A percentile compares a stretch with the other conserved stretches of the same genome.
phyloP scores from a whole-genome alignment of 495 filamentous ascomycete genomes.

The Margaritispora aquatica region DNA sequence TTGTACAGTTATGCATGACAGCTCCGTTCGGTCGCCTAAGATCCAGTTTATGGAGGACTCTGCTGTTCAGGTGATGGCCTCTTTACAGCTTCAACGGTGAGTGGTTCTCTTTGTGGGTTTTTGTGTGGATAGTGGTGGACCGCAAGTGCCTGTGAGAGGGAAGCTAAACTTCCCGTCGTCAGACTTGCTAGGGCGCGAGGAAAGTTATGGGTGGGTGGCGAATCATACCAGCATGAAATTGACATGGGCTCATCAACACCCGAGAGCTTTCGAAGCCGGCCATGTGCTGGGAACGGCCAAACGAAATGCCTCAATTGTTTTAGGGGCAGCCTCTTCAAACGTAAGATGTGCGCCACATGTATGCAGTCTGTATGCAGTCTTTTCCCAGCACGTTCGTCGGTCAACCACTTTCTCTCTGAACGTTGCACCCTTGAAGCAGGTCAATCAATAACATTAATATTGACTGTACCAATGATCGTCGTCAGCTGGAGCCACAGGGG shows the following conservation, averaged over 20 bases:
- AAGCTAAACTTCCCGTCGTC: no score
- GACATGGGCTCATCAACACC: neutral
- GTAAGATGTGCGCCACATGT: slow-evolving; percentile 9
- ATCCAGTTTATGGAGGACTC: slow-evolving; percentile 2
- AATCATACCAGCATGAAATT: no score
- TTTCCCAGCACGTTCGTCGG: slow-evolving; percentile 6
- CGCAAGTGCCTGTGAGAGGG: neutral
- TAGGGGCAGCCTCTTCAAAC: neutral
- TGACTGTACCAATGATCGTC: slow-evolving; percentile 1
- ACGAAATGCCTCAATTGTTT: neutral
- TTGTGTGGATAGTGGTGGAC: no score
- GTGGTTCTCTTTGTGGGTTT: neutral
- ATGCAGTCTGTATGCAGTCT: slow-evolving; percentile 8
- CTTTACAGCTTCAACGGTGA: neutral
- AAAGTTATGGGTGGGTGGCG: no score
- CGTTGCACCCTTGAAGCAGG: neutral
- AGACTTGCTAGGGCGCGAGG: no score
- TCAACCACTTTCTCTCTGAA: no score
- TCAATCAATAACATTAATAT: neutral
- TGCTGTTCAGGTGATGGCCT: slow-evolving; percentile 19
- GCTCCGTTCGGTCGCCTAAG: neutral
- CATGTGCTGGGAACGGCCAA: neutral
- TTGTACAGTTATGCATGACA: no score
- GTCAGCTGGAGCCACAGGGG: neutral
- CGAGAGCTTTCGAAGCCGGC: neutral